These are phyloP conservation scores for Adansonia digitata DNA, from an alignment of 345 rosid genomes.

Conservation along the genomic window DNA sequence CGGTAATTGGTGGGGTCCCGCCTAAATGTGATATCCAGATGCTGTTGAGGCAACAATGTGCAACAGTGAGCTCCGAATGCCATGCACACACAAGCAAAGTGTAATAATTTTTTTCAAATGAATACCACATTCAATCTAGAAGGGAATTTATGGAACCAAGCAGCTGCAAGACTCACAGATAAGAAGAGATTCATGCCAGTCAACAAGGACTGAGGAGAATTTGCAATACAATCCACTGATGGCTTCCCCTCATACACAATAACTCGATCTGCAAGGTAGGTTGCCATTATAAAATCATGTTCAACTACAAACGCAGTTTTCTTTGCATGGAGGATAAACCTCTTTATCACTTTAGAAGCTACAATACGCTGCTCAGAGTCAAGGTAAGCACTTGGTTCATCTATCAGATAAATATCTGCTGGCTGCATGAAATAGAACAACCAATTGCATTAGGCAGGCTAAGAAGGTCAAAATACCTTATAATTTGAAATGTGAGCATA, in stretches of 20 bases:
- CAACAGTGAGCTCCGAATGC: background rate
- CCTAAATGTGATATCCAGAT: conserved; percentile 87
- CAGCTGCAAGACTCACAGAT: conserved; percentile 54
- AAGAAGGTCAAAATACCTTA: background rate
- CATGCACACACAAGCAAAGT: background rate
- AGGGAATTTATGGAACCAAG: background rate
- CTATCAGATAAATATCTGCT: conserved; percentile 94
- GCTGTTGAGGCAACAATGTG: conserved; percentile 40
- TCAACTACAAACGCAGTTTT: conserved; percentile 96
- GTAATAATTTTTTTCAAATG: too few species aligned
- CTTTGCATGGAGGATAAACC: conserved; percentile 95
- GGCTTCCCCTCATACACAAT: conserved; percentile 90
- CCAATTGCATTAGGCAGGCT: background rate
- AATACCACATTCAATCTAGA: background rate
- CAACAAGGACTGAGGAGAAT: conserved; percentile 84
- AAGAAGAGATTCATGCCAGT: conserved; percentile 97
- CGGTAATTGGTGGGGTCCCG: conserved; percentile 90
- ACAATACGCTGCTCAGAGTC: conserved; percentile 99
- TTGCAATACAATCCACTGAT: conserved; percentile 78
- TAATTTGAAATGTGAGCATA: background rate
- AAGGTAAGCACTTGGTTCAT: conserved; percentile 98
- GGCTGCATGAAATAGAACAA: conserved; percentile 52
- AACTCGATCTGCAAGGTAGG: conserved; percentile 89
- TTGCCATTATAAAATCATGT: conserved; percentile 93
- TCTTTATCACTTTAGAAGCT: conserved; percentile 97